Evolutionary conservation across 176 grass and related monocot genomes (phyloP).

Genomic region (Cenchrus fungigraminus): DNA sequence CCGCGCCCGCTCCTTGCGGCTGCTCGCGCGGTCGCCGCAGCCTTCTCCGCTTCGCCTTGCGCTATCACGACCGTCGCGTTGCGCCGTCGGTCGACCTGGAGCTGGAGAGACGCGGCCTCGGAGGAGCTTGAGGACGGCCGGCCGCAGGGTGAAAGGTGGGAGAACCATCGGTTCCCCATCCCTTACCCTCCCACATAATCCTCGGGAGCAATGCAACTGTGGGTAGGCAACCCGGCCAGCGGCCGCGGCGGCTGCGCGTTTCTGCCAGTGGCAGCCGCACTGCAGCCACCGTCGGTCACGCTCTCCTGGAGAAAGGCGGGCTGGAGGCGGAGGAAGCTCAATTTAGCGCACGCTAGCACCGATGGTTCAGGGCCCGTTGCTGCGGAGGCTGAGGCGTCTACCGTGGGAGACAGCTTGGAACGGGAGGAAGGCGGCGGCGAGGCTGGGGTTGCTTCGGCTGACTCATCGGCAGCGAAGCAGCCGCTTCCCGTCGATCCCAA

Average conservation of each 20-base stretch:
- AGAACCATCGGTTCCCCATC: constrained; percentile 58
- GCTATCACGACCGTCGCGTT: too few species aligned
- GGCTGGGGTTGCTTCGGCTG: constrained; percentile 14
- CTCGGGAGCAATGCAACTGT: constrained; percentile 23
- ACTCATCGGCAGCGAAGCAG: constrained; percentile 13
- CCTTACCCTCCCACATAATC: constrained; percentile 12
- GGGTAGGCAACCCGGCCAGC: neutral
- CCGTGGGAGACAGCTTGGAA: constrained; percentile 35
- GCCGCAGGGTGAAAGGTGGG: constrained; percentile 17
- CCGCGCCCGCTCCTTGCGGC: too few species aligned
- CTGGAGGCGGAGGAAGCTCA: neutral
- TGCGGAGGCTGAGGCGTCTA: constrained; percentile 42
- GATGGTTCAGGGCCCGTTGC: constrained; percentile 41
- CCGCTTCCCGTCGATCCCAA: constrained; percentile 45
- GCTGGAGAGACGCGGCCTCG: too few species aligned
- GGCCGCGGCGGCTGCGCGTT: constrained; percentile 26
- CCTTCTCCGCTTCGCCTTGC: too few species aligned
- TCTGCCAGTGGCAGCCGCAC: constrained; percentile 28
- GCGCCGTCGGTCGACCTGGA: too few species aligned
- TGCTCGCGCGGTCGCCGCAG: too few species aligned
- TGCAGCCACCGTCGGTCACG: constrained; percentile 32
- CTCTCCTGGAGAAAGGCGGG: neutral
- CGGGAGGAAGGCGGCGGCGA: constrained; percentile 24
- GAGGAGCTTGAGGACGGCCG: too few species aligned
- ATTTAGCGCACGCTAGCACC: constrained; percentile 22